Evolutionary conservation across 1,139 yeast species (phyloP).

Genomic region (Taphrina populina): DNA sequence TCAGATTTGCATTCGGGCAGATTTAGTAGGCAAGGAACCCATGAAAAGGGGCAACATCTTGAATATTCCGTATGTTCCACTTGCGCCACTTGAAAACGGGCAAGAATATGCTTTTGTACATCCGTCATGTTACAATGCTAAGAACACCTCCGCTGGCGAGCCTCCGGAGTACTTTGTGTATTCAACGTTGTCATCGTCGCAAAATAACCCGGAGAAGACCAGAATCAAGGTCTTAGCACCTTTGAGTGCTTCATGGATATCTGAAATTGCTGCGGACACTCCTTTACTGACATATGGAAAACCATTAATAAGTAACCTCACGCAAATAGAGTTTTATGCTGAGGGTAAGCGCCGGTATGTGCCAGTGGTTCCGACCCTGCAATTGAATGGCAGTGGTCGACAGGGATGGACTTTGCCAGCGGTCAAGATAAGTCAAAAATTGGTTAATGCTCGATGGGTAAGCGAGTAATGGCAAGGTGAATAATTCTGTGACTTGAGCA

Average conservation of each 20-base stretch:
- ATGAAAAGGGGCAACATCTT: slow-evolving; percentile 24
- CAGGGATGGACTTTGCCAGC: slow-evolving; percentile 34
- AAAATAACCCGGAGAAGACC: slow-evolving; percentile 5
- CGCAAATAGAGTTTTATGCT: slow-evolving; percentile 5
- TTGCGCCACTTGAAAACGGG: slow-evolving; percentile 22
- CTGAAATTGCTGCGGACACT: slow-evolving; percentile 30
- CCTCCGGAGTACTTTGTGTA: slow-evolving; percentile 34
- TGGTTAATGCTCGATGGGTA: slow-evolving; percentile 21
- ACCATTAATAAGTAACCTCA: slow-evolving; percentile 25
- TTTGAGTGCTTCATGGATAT: slow-evolving; percentile 14
- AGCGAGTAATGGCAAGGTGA: neutral
- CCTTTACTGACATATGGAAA: slow-evolving; percentile 33
- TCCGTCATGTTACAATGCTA: slow-evolving; percentile 28
- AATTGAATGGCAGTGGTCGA: slow-evolving; percentile 32
- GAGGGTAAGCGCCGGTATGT: slow-evolving; percentile 24
- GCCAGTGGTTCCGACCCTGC: slow-evolving; percentile 32
- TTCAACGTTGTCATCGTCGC: slow-evolving; percentile 8
- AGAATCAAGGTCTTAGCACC: slow-evolving; percentile 31
- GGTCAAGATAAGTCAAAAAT: slow-evolving; percentile 22
- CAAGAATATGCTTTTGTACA: slow-evolving; percentile 33
- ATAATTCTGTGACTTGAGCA: too few species aligned
- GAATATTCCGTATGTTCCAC: slow-evolving; percentile 30
- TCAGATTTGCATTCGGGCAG: slow-evolving; percentile 83
- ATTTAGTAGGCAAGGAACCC: slow-evolving; percentile 52
- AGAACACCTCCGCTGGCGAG: slow-evolving; percentile 22